These are phyloP conservation scores for Misopates orontium DNA, from an alignment of 257 asterid genomes.

Conservation along the genomic window DNA sequence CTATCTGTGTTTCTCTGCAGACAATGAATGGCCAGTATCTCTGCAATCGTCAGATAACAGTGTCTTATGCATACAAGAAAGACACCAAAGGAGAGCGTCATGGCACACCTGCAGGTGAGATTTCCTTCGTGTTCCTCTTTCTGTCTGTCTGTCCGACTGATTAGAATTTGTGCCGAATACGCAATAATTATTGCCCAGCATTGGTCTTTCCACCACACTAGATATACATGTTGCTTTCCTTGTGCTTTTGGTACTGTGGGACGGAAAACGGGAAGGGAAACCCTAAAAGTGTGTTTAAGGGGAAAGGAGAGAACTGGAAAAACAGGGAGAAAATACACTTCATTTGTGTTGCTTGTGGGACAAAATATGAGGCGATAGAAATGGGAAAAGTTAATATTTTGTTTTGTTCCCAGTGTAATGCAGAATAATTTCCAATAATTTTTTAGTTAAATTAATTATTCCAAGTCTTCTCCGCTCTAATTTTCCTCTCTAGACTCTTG, in stretches of 20 bases:
- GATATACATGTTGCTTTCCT: not conserved
- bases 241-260: not conserved
- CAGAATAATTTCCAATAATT: too few relatives aligned
- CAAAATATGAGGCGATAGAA: not conserved
- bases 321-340: not conserved
- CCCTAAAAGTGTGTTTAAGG: not conserved
- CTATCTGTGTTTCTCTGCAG: slow-evolving; percentile 38
- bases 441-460: too few relatives aligned
- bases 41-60: slow-evolving; percentile 93
- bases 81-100: slow-evolving; percentile 98
- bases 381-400: not conserved
- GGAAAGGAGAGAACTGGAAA: not conserved
- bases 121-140: not conserved
- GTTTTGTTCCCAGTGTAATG: not conserved
- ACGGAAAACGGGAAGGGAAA: not conserved
- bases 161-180: too few relatives aligned
- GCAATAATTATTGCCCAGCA: too few relatives aligned
- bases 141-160: not conserved
- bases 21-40: slow-evolving; percentile 98
- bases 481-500: too few relatives aligned
- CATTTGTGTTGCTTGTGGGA: not conserved
- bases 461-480: too few relatives aligned
- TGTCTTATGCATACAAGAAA: slow-evolving; percentile 95
- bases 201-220: not conserved
- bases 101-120: slow-evolving; percentile 93